Evolutionary conservation across 257 asterid genomes (phyloP).

Genomic region (Parsonsia alboflavescens): DNA sequence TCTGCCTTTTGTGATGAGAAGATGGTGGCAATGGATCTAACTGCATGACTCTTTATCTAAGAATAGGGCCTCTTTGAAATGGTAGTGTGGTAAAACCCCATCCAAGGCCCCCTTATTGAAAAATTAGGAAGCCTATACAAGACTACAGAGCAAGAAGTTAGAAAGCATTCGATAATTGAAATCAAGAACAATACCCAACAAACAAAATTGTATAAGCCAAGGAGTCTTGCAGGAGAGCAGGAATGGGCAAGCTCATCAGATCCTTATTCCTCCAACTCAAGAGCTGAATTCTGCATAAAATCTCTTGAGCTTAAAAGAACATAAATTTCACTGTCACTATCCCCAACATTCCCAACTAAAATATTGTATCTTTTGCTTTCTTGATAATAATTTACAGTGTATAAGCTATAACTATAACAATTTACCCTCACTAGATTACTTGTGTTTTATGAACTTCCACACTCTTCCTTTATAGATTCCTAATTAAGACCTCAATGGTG

Average conservation of each 20-base stretch:
- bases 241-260: background rate
- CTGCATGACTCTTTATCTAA: background rate
- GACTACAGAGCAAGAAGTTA: background rate
- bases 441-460: background rate
- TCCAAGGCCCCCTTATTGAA: no score
- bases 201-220: background rate
- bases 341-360: background rate
- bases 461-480: background rate
- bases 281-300: background rate
- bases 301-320: background rate
- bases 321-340: background rate
- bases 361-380: background rate
- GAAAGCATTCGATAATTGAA: background rate
- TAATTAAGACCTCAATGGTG: background rate
- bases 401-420: background rate
- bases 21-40: background rate
- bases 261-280: background rate
- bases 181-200: background rate
- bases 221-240: background rate
- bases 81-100: background rate
- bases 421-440: background rate
- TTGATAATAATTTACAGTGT: background rate
- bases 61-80: background rate
- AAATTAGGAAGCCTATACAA: background rate
- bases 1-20: no score